These are phyloP conservation scores for Magnolia sinica DNA, from an alignment of 164 flowering plant genomes.

Conservation along the genomic window DNA sequence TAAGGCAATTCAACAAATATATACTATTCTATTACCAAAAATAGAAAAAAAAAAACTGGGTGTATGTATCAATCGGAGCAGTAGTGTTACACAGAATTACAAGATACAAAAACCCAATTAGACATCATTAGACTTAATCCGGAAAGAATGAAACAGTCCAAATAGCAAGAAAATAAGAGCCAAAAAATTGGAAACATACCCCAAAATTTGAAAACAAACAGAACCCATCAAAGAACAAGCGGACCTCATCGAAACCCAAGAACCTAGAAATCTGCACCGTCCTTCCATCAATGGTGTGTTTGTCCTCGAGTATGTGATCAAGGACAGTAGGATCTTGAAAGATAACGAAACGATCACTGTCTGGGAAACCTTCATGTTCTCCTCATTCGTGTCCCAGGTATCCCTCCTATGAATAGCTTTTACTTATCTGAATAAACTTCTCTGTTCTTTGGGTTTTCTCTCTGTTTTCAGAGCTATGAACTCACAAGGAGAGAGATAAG, in stretches of 20 bases:
- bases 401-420: slow-evolving; percentile 88
- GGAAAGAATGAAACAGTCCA: background rate
- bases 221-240: slow-evolving; percentile 1
- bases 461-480: background rate
- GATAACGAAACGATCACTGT: slow-evolving; percentile 62
- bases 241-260: background rate
- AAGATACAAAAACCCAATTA: background rate
- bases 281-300: slow-evolving; percentile 75
- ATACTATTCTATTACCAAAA: background rate
- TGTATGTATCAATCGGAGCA: background rate
- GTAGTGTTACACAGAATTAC: background rate
- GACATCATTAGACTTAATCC: background rate
- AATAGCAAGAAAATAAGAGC: background rate
- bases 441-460: background rate
- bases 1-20: background rate
- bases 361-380: slow-evolving; percentile 60
- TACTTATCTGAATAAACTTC: slow-evolving; percentile 76
- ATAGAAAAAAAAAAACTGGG: background rate
- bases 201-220: background rate
- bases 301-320: slow-evolving; percentile 75
- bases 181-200: background rate
- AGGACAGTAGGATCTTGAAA: slow-evolving; percentile 61
- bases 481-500: background rate
- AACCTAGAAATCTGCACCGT: slow-evolving; percentile 36
- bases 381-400: slow-evolving; percentile 94